Evolutionary conservation across 768 basidiomycete species (phyloP), one percentile per base, ranked within the genome.

Genomic region (Leccinellum albellum): DNA sequence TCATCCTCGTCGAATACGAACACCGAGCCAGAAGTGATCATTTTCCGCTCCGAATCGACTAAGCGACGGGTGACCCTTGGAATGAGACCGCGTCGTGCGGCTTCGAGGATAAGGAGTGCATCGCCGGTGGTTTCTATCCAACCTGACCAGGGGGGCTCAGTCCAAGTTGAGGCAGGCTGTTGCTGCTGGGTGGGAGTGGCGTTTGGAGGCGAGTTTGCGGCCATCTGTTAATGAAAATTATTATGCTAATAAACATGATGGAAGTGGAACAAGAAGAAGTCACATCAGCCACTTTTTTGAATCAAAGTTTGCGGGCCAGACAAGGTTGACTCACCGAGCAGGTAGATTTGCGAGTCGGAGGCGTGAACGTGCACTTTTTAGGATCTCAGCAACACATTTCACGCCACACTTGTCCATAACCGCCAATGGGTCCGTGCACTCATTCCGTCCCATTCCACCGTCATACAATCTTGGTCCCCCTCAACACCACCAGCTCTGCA

Each of bases 1-100:
- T 96, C 94, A 66, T 93, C 89, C 77, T 97, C 95, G 72, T 98
- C 93, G 68, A 97, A 98, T 62, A 97, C 95, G 66, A 98, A 98
- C 12, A 98, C 93, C 7, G 89, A 90, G 55, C 95, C 95, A 6
- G 88, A 90, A 17, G 87, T 87, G 70, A 98, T 94, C 87, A 96
- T 91, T 67, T 85, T 88, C 56, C 93, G 83, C 72, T 98, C 95
- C 31, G 89, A 82, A 70, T 97, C 95, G 59, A 94, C 91, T 51
- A 98, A 83, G 40, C 95, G 85, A 42, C 95, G 84, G 32, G 94
- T 95, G 23, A 98, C 91, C 56, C 93, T 81, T 9, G 94, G 94
- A 35, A 97, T 94, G 64, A 94, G 82, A 24, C 94, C 94, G 31
- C 89, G 81, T 50, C 89, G 81, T 37, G 94, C 94, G 7, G 94